Conservation (phyloP, 306 rosid genomes). For the Trichosanthes truncata region DNA sequence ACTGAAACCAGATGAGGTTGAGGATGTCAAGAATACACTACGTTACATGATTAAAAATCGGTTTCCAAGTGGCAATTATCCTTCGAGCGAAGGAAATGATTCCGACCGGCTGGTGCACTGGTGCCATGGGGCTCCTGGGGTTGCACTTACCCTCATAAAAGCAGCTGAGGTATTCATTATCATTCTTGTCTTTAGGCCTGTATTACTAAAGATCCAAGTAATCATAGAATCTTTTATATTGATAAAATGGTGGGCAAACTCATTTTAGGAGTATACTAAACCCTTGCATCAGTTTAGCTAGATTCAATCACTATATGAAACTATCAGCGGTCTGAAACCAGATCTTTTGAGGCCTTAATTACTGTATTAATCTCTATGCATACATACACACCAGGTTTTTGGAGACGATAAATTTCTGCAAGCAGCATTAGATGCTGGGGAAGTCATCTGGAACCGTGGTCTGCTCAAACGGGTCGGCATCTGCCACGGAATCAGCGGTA, state of each 20-base stretch:
- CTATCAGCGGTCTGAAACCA: not conserved
- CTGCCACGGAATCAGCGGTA: conserved; percentile 82
- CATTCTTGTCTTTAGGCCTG: not conserved
- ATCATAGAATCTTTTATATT: not conserved
- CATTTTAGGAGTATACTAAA: not conserved
- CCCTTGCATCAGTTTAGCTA: not conserved
- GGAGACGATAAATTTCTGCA: conserved; percentile 51
- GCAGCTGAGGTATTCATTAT: conserved; percentile 59
- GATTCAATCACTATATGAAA: not conserved
- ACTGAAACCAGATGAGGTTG: conserved; percentile 65
- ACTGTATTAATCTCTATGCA: not conserved
- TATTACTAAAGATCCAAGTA: not conserved
- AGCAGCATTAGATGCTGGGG: conserved; percentile 68
- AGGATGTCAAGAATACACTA: conserved; percentile 67
- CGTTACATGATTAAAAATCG: conserved; percentile 57
- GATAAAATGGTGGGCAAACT: not conserved
- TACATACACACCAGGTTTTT: conserved; percentile 34
- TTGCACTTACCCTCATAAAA: conserved; percentile 60
- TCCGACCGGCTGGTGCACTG: conserved; percentile 77
- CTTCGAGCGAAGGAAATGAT: conserved; percentile 75
- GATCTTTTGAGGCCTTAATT: not conserved
- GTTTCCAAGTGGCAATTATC: conserved; percentile 64
- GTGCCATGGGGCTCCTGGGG: conserved; percentile 95
- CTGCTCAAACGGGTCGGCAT: conserved; percentile 74
- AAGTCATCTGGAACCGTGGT: conserved; percentile 71